phyloP scores from a whole-genome alignment of 176 grass and related monocot species.

The Tillandsia leiboldiana region DNA sequence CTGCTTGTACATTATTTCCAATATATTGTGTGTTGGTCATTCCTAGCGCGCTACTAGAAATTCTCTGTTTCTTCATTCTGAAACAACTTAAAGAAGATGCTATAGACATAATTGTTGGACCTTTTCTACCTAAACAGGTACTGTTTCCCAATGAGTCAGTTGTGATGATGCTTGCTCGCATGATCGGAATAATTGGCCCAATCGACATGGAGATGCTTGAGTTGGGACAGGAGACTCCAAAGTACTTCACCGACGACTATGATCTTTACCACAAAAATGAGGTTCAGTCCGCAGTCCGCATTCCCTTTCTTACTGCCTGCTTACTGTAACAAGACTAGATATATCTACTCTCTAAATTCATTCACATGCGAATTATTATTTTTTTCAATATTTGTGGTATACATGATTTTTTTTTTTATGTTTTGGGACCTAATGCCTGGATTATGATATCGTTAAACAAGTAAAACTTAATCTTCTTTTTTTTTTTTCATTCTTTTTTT shows the following conservation, averaged over 20 bases:
- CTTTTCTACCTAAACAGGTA: slow-evolving; percentile 44
- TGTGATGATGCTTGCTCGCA: slow-evolving; percentile 66
- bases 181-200: slow-evolving; percentile 66
- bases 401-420: too few species aligned
- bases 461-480: neutral
- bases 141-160: slow-evolving; percentile 87
- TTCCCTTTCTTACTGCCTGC: slow-evolving; percentile 1
- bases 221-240: slow-evolving; percentile 49
- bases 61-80: slow-evolving; percentile 4
- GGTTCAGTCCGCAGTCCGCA: slow-evolving; percentile 37
- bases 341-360: neutral
- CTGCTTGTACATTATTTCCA: too few species aligned
- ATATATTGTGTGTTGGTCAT: too few species aligned
- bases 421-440: too few species aligned
- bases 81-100: neutral
- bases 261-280: slow-evolving; percentile 74
- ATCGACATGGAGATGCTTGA: slow-evolving; percentile 95
- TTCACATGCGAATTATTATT: too few species aligned
- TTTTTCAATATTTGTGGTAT: too few species aligned
- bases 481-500: slow-evolving; percentile 2
- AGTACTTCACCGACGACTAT: slow-evolving; percentile 82
- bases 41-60: neutral
- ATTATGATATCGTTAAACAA: too few species aligned
- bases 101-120: neutral
- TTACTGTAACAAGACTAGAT: neutral